Conservation (phyloP, 2,329 filamentous ascomycete species). For the Pseudocercospora fijiensis region DNA sequence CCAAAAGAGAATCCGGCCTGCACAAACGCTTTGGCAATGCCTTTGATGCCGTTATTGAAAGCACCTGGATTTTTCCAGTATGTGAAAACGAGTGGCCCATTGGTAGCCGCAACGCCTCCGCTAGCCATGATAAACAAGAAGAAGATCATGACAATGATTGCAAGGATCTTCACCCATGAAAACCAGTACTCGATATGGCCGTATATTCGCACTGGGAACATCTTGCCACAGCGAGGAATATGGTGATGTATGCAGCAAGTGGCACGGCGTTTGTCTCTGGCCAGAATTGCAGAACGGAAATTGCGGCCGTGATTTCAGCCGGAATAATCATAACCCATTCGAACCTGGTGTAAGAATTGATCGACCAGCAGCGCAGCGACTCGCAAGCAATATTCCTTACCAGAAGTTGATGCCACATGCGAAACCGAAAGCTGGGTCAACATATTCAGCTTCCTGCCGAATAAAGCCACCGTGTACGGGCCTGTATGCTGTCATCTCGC, state of each 20-base stretch:
- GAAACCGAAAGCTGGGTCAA: constrained; percentile 39
- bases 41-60: constrained; percentile 36
- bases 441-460: constrained; percentile 37
- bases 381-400: background rate
- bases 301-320: constrained; percentile 40
- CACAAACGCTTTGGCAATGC: constrained; percentile 39
- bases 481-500: constrained; percentile 29
- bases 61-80: constrained; percentile 25
- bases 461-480: constrained; percentile 38
- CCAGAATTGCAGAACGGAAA: constrained; percentile 39
- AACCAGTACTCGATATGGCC: constrained; percentile 38
- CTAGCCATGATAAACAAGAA: constrained; percentile 42
- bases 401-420: constrained; percentile 39
- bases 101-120: constrained; percentile 37
- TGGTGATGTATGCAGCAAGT: constrained; percentile 38
- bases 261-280: constrained; percentile 32
- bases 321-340: constrained; percentile 39
- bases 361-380: background rate
- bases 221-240: constrained; percentile 36
- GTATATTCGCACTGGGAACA: constrained; percentile 33
- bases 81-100: constrained; percentile 38
- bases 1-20: constrained; percentile 40
- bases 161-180: constrained; percentile 37
- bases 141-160: constrained; percentile 38
- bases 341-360: background rate